Evolutionary conservation across 2,329 filamentous ascomycete species (phyloP).

Genomic region (Incumbomyces delicatus): DNA sequence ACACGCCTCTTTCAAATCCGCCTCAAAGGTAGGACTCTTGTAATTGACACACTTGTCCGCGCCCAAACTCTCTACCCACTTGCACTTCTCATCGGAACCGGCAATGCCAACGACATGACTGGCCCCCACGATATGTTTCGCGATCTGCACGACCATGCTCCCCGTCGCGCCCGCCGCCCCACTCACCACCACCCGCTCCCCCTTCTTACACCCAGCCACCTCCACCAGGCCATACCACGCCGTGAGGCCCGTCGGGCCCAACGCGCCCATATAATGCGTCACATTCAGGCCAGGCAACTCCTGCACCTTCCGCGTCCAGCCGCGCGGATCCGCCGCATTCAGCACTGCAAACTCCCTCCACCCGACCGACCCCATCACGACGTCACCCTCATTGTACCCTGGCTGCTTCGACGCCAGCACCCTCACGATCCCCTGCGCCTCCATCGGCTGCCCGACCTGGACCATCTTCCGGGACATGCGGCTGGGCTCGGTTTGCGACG

Average conservation of each 20-base stretch:
- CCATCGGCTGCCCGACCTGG: constrained; percentile 31
- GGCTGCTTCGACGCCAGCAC: constrained; percentile 29
- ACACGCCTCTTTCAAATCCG: constrained; percentile 22
- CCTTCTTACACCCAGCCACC: constrained; percentile 56
- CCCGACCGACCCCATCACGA: constrained; percentile 25
- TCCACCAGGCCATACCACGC: constrained; percentile 66
- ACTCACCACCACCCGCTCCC: constrained; percentile 66
- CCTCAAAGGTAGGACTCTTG: constrained; percentile 51
- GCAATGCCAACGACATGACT: constrained; percentile 54
- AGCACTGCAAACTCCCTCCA: constrained; percentile 37
- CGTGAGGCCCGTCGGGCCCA: constrained; percentile 46
- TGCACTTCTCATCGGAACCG: constrained; percentile 57
- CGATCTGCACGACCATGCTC: constrained; percentile 42
- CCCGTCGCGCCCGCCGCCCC: constrained; percentile 72
- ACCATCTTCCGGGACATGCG: constrained; percentile 43
- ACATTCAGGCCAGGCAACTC: constrained; percentile 15
- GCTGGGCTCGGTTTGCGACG: constrained; percentile 25
- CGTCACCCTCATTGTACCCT: constrained; percentile 26
- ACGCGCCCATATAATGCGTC: constrained; percentile 34
- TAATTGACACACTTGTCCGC: constrained; percentile 55
- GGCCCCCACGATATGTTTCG: constrained; percentile 53
- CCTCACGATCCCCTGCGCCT: constrained; percentile 27
- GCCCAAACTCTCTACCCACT: constrained; percentile 56
- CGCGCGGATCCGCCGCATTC: constrained; percentile 22
- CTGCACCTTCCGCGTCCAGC: constrained; percentile 20